A percentile compares a stretch with the other conserved stretches of the same genome.
phyloP scores from a whole-genome alignment of 2,329 filamentous ascomycete genomes.

The Dothistroma septosporum region DNA sequence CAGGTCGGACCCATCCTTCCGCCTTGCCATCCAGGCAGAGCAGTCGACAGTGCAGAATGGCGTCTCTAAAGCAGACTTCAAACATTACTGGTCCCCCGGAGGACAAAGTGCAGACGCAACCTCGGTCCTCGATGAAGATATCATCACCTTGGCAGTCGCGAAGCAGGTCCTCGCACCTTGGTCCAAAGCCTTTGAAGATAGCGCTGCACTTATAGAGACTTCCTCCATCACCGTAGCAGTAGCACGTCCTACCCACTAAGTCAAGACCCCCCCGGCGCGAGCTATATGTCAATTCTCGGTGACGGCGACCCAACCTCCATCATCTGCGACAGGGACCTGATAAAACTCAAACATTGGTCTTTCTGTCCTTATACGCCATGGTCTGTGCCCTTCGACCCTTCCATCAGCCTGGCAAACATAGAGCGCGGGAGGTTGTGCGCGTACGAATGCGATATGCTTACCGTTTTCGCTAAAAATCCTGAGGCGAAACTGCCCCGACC shows the following conservation, averaged over 20 bases:
- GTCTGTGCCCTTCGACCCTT: slow-evolving; percentile 25
- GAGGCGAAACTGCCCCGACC: slow-evolving; percentile 7
- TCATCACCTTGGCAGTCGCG: slow-evolving; percentile 2
- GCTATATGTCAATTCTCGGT: slow-evolving; percentile 3
- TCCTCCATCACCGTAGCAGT: not conserved
- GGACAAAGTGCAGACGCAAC: not conserved
- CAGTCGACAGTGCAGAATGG: slow-evolving; percentile 9
- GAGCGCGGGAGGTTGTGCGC: slow-evolving; percentile 17
- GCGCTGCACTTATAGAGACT: not conserved
- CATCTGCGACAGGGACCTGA: not conserved
- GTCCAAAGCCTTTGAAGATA: not conserved
- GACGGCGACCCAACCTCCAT: not conserved
- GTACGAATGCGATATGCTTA: slow-evolving; percentile 16
- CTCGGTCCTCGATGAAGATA: slow-evolving; percentile 12
- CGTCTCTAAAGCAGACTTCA: slow-evolving; percentile 8
- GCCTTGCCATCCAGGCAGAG: slow-evolving; percentile 1
- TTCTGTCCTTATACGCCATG: slow-evolving; percentile 15
- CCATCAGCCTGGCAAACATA: slow-evolving; percentile 23
- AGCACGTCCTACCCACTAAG: not conserved
- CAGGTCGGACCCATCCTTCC: not conserved
- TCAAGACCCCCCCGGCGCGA: slow-evolving; percentile 6
- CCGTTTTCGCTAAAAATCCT: slow-evolving; percentile 4
- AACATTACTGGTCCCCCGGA: slow-evolving; percentile 5
- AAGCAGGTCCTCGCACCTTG: not conserved
- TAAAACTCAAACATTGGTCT: slow-evolving; percentile 7